Conservation (phyloP, 1,139 yeast genomes). For the Geotrichum phurueaensis region DNA sequence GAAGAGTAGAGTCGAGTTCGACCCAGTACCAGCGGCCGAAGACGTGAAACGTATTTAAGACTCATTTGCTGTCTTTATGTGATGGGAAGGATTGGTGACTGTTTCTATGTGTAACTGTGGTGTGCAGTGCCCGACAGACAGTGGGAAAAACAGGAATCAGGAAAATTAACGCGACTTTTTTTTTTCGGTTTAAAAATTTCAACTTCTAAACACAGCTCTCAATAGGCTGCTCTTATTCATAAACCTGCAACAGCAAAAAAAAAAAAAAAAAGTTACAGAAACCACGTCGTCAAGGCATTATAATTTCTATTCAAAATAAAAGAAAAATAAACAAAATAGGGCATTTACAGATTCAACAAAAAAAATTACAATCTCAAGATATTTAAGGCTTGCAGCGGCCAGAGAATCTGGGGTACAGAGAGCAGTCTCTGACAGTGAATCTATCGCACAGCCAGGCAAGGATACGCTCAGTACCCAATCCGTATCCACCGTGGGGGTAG, state of each 20-base stretch:
- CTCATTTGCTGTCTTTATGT: not conserved
- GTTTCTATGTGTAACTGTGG: not conserved
- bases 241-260: not conserved
- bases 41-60: not conserved
- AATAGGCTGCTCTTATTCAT: not conserved
- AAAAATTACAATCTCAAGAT: not conserved
- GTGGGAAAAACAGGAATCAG: not conserved
- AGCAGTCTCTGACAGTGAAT: conserved; percentile 96
- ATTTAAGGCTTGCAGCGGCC: conserved; percentile 91
- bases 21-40: not conserved
- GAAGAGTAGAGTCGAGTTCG: conserved; percentile 4
- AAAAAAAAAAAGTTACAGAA: not conserved
- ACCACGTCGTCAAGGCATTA: not conserved
- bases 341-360: not conserved
- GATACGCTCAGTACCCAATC: conserved; percentile 95
- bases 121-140: not conserved
- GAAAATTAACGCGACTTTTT: not conserved
- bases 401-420: conserved; percentile 93
- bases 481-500: conserved; percentile 98
- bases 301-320: not conserved
- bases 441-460: conserved; percentile 97
- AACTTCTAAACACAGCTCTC: not conserved
- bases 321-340: not conserved
- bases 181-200: not conserved
- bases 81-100: not conserved